phyloP scores from a whole-genome alignment of 1,284 basidiomycete species.

The Cutaneotrichosporon spelunceum region DNA sequence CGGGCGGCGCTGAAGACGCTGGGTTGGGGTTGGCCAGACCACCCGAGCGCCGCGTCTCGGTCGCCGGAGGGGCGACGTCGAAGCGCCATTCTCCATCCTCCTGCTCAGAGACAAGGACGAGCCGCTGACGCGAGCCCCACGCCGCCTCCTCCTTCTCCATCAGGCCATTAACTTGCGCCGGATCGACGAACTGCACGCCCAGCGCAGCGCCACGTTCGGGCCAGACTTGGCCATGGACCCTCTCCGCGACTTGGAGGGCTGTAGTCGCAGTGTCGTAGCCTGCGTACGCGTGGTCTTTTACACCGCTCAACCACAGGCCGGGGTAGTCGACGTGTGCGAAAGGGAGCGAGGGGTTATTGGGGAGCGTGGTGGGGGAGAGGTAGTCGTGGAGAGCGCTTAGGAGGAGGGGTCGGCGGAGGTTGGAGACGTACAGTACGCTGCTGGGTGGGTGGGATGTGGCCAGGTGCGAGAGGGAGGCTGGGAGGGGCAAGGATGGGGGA shows the following conservation, averaged over 20 bases:
- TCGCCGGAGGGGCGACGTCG: neutral
- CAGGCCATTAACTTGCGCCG: constrained; percentile 31
- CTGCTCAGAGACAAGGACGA: constrained; percentile 30
- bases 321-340: constrained; percentile 23
- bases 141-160: constrained; percentile 45
- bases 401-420: constrained; percentile 47
- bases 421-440: constrained; percentile 45
- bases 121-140: constrained; percentile 44
- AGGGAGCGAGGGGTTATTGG: constrained; percentile 4
- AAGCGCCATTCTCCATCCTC: constrained; percentile 12
- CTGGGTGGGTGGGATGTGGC: constrained; percentile 38
- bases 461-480: constrained; percentile 37
- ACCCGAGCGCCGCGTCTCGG: constrained; percentile 5
- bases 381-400: constrained; percentile 19
- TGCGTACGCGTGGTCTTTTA: constrained; percentile 49
- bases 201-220: constrained; percentile 39
- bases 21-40: neutral
- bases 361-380: neutral
- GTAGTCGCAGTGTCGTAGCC: constrained; percentile 27
- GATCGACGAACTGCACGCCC: constrained; percentile 45
- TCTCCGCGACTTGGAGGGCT: constrained; percentile 31
- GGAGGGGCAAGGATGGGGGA: constrained; percentile 22
- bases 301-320: constrained; percentile 45
- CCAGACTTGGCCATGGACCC: constrained; percentile 30
- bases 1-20: neutral